phyloP scores from a whole-genome alignment of 2,329 filamentous ascomycete species.

The Orbilia brochopaga region DNA sequence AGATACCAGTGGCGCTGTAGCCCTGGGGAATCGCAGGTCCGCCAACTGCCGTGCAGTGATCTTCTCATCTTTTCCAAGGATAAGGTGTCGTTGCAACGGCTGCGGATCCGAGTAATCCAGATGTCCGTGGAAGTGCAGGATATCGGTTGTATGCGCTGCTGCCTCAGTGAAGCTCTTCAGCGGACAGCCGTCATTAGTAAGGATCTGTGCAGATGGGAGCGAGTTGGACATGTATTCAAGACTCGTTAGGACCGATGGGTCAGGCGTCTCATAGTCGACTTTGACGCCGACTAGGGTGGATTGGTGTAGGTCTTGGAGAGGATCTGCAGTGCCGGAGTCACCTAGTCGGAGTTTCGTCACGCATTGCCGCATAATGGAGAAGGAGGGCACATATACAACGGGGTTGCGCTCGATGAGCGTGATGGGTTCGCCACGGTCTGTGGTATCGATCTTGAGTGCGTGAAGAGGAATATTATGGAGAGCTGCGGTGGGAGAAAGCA shows the following conservation, averaged over 20 bases:
- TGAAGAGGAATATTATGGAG: constrained; percentile 37
- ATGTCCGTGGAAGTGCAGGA: constrained; percentile 47
- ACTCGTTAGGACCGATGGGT: constrained; percentile 4
- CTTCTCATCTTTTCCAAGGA: constrained; percentile 13
- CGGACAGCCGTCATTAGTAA: constrained; percentile 11
- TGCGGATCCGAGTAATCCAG: constrained; percentile 35
- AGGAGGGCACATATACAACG: constrained; percentile 41
- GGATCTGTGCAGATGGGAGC: background rate
- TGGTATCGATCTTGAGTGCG: constrained; percentile 21
- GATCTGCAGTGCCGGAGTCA: background rate
- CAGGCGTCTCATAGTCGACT: constrained; percentile 22
- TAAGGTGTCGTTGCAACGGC: constrained; percentile 23
- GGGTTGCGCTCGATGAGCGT: constrained; percentile 40
- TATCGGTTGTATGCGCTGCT: constrained; percentile 18
- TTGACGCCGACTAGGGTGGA: constrained; percentile 40
- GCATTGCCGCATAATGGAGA: constrained; percentile 46
- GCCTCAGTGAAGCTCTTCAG: constrained; percentile 2
- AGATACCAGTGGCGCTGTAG: constrained; percentile 29
- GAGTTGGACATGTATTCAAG: constrained; percentile 29
- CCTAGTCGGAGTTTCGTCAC: constrained; percentile 28
- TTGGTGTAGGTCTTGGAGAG: background rate
- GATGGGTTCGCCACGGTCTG: constrained; percentile 13
- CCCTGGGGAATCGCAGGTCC: constrained; percentile 25
- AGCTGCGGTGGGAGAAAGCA: constrained; percentile 32
- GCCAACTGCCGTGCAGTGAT: constrained; percentile 27